Evolutionary conservation across 2,329 filamentous ascomycete genomes (phyloP), one percentile per base, ranked within the genome.

Genomic region (Claviceps monticola): DNA sequence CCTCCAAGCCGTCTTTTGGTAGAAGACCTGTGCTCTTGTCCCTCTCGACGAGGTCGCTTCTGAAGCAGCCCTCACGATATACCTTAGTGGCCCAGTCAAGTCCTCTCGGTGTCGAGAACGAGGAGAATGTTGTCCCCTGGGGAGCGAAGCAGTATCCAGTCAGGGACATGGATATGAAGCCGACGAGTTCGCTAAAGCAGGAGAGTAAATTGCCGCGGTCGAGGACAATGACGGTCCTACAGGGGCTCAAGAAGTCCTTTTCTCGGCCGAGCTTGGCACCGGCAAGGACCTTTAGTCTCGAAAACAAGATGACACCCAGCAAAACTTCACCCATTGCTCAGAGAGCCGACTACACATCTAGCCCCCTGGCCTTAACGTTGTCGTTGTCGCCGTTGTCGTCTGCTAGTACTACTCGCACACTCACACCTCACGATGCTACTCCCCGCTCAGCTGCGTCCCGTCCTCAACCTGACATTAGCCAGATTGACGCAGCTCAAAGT

Each of bases 171-270:
- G 44, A n/a, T 26, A 11, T 6, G 21, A 44, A 41, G 16, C 19
- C 43, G 17, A 39, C 49, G 26, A 43, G 43, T 42, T 21, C 48
- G 19, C 54, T 51, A 1, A 51, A 17, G 3, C 29, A 43, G 13
- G 46, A 38, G 45, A 62, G 57, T 14, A 66, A 60, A 34, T 54
- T 75, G 1, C 68, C 73, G 7, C 74, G 66, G 52, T 74, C 73
- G 5, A 65, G 66, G 26, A 75, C 74, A 1, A 62, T 75, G 56
- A 68, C 57, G 23, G 68, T 72, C 1, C 58, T 77, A 11, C 70
- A 71, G 6, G 73, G 68, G 11, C 55, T 77, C 39, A 73, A 71
- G 5, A 64, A 67, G 2, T 71, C 73, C 1, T 64, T 75, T 2
- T 74, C 73, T 0, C 65, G 68, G 14, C 55, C 61, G 3, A 62